Evolutionary conservation across 495 filamentous ascomycete genomes (phyloP).

Genomic region (Neurospora sp.): DNA sequence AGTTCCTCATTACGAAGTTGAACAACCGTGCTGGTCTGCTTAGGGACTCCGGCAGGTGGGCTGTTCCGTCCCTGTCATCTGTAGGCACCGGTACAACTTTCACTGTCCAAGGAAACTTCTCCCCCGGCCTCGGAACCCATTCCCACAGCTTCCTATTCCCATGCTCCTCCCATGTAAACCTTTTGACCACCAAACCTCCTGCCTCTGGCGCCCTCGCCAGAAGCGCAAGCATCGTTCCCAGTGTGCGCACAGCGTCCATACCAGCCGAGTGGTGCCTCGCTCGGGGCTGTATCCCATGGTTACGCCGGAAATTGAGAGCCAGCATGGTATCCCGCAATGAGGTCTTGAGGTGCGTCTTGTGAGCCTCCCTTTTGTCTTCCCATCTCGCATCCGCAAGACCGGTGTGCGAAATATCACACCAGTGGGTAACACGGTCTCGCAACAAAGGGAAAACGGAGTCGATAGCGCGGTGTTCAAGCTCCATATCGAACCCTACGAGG

Average conservation of each 20-base stretch:
- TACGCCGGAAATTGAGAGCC: neutral
- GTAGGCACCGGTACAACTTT: neutral
- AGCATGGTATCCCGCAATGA: neutral
- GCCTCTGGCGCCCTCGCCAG: neutral
- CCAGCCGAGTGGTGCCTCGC: neutral
- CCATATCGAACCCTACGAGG: neutral
- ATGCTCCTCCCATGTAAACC: neutral
- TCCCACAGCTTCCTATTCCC: neutral
- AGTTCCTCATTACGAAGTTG: neutral
- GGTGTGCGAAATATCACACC: neutral
- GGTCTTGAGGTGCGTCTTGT: neutral
- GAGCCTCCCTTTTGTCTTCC: neutral
- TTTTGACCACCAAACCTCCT: neutral
- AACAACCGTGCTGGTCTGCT: neutral
- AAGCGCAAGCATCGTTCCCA: neutral
- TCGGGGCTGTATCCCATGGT: neutral
- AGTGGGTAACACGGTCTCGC: neutral
- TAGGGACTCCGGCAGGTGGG: neutral
- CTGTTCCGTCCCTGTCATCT: neutral
- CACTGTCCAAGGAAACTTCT: neutral
- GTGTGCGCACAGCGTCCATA: neutral
- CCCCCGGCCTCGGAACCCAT: neutral
- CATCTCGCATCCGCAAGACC: neutral
- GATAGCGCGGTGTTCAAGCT: neutral
- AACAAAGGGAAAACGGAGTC: neutral